Evolutionary conservation across 257 asterid genomes (phyloP).

Genomic region (Ballota nigra): DNA sequence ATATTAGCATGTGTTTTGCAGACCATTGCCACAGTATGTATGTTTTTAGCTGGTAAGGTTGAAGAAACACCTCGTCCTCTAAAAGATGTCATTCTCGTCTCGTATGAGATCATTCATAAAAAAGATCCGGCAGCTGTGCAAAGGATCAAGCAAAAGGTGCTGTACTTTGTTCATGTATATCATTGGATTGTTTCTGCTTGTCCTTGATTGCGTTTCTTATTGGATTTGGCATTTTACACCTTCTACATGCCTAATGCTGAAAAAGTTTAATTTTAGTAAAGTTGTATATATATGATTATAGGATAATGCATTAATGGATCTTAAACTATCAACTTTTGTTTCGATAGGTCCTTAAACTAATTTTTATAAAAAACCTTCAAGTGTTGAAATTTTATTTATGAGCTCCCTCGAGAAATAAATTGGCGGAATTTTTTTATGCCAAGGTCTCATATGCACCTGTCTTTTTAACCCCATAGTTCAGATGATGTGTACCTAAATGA

Average conservation of each 20-base stretch:
- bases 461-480: too few species aligned
- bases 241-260: neutral
- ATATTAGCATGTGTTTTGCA: constrained; percentile 32
- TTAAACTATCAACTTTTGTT: neutral
- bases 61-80: constrained; percentile 99
- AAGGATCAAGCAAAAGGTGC: constrained; percentile 89
- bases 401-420: too few species aligned
- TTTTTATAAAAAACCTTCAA: neutral
- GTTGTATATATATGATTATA: neutral
- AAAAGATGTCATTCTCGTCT: constrained; percentile 84
- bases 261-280: neutral
- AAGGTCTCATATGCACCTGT: too few species aligned
- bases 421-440: too few species aligned
- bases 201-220: neutral
- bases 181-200: neutral
- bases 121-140: constrained; percentile 62
- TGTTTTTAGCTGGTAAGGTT: constrained; percentile 98
- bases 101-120: constrained; percentile 86
- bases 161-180: constrained; percentile 11
- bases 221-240: neutral
- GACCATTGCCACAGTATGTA: constrained; percentile 91
- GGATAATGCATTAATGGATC: neutral
- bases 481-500: too few species aligned
- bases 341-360: too few species aligned
- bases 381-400: too few species aligned